Conservation (phyloP, 331 rosid species). For the Malus hybrid region DNA sequence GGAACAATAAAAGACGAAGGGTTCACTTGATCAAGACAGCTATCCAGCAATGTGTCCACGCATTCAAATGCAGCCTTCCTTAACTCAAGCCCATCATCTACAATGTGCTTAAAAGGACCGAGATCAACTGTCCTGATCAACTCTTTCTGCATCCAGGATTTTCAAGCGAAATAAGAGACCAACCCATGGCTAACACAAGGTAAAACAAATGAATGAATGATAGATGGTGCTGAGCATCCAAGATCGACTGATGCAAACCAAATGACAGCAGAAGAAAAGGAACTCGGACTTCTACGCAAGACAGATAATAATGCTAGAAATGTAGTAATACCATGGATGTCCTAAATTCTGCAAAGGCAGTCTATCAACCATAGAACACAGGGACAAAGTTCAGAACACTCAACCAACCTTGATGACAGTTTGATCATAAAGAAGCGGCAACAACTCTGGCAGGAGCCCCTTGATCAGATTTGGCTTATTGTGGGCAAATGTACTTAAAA, state of each 20-base stretch:
- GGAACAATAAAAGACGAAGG: conserved; percentile 96
- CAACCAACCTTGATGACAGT: conserved; percentile 81
- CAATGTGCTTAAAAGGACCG: conserved; percentile 94
- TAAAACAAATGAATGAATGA: background rate
- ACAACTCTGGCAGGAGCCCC: conserved; percentile 87
- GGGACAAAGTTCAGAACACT: background rate
- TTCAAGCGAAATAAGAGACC: conserved; percentile 4
- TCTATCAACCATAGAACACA: background rate
- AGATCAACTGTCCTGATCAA: conserved; percentile 92
- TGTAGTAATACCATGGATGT: background rate
- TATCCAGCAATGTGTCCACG: conserved; percentile 83
- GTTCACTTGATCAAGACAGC: conserved; percentile 96
- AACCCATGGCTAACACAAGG: background rate
- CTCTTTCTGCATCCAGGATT: conserved; percentile 67
- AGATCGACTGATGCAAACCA: background rate
- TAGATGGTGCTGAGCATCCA: background rate
- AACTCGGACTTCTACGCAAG: background rate
- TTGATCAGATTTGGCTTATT: conserved; percentile 92
- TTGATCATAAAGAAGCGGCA: conserved; percentile 98
- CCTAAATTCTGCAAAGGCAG: background rate
- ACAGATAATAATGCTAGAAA: background rate
- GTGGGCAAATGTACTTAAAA: conserved; percentile 95
- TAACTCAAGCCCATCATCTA: conserved; percentile 95
- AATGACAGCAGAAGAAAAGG: background rate
- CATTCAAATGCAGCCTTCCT: conserved; percentile 97